Conservation (phyloP, 805 yeast species). For the Ogataea parapolymorpha region DNA sequence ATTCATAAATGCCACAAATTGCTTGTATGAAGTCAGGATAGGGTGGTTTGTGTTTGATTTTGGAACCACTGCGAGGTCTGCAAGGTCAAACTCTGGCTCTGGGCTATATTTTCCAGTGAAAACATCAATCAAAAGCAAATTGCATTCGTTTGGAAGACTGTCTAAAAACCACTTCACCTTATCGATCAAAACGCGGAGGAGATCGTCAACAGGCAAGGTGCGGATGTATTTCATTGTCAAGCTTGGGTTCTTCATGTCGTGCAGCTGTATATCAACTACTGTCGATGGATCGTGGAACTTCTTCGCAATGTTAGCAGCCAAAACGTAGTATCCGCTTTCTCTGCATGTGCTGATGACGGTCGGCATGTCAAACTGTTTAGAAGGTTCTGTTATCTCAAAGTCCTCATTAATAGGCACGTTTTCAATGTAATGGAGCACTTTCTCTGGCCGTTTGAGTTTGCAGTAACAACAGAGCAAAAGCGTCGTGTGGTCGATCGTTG, state of each 20-base stretch:
- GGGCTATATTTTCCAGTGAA: constrained; percentile 83
- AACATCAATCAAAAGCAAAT: constrained; percentile 75
- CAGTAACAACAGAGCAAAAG: constrained; percentile 75
- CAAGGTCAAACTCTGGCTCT: constrained; percentile 21
- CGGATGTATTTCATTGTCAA: constrained; percentile 63
- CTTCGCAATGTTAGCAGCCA: constrained; percentile 69
- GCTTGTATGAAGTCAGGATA: constrained; percentile 55
- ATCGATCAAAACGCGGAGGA: constrained; percentile 57
- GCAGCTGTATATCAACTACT: constrained; percentile 72
- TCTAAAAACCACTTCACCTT: constrained; percentile 62
- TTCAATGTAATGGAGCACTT: constrained; percentile 55
- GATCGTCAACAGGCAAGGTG: constrained; percentile 71
- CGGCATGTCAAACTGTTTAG: constrained; percentile 59
- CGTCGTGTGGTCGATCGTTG: constrained; percentile 81
- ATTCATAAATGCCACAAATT: constrained; percentile 32
- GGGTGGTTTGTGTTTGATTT: constrained; percentile 23
- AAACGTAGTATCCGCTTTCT: constrained; percentile 62
- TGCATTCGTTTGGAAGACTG: constrained; percentile 71
- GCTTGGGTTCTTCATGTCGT: constrained; percentile 58
- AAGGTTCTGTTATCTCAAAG: constrained; percentile 34
- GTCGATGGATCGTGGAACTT: constrained; percentile 68
- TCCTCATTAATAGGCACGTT: constrained; percentile 32
- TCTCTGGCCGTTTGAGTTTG: constrained; percentile 60
- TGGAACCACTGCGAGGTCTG: constrained; percentile 14
- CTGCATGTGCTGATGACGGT: constrained; percentile 66